phyloP scores from a whole-genome alignment of 257 asterid species.

The Jacaranda copaia region DNA sequence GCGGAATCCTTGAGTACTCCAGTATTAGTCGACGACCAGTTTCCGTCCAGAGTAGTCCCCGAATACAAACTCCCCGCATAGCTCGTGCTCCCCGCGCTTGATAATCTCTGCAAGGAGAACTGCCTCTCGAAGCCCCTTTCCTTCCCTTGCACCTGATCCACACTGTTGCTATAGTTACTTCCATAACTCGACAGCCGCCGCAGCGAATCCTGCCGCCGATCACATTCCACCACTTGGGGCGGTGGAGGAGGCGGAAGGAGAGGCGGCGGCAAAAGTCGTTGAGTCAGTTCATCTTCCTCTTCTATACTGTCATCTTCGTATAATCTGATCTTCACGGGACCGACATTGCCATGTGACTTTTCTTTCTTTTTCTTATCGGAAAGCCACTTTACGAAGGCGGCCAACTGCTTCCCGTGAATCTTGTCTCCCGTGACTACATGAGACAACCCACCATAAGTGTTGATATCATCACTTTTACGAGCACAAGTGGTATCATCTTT shows the following conservation, averaged over 20 bases:
- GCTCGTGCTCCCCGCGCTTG: constrained; percentile 80
- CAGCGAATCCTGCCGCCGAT: constrained; percentile 44
- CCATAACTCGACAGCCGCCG: constrained; percentile 48
- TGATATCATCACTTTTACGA: constrained; percentile 21
- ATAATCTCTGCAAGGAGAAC: constrained; percentile 66
- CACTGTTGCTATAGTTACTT: constrained; percentile 41
- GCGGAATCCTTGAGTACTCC: constrained; percentile 51
- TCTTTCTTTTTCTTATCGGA: constrained; percentile 62
- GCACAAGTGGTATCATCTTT: neutral
- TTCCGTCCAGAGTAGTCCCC: constrained; percentile 73
- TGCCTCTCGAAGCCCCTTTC: constrained; percentile 61
- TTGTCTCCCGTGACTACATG: constrained; percentile 64
- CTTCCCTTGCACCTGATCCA: constrained; percentile 40
- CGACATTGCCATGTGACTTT: constrained; percentile 39
- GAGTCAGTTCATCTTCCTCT: constrained; percentile 53
- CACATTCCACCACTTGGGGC: constrained; percentile 30
- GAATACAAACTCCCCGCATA: constrained; percentile 84
- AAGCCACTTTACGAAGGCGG: constrained; percentile 67
- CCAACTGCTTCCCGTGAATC: constrained; percentile 76
- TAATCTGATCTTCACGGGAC: constrained; percentile 59
- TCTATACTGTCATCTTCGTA: constrained; percentile 40
- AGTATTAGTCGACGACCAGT: constrained; percentile 63
- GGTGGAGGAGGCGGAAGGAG: constrained; percentile 41
- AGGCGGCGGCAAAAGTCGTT: constrained; percentile 50
- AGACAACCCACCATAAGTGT: constrained; percentile 31